Evolutionary conservation across 495 filamentous ascomycete species (phyloP), one percentile per base, ranked within the genome.

Genomic region (Penicillium chermesinum): DNA sequence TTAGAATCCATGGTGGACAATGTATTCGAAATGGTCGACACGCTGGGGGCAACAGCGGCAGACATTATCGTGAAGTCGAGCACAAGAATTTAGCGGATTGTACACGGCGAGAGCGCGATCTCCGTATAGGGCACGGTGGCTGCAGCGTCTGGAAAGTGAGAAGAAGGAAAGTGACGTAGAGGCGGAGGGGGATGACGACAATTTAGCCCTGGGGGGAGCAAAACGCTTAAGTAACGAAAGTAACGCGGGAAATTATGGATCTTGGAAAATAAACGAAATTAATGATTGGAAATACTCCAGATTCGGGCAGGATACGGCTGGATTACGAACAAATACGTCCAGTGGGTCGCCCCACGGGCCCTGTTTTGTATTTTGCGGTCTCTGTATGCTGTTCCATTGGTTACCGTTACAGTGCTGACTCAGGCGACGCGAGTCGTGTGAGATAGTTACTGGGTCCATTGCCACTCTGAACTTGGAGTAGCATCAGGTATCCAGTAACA

Each of bases 1-100:
- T 78, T 77, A 39, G 68, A 69, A 54, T 79, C 76, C 75, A 79
- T 77, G 50, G 72, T 62, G 47, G 69, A 68, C 41, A 63, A 40
- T 58, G 58, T 64, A 52, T 55, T 56, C 33, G 61, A 35, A 33
- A 71, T 64, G 49, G 63, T 64, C 43, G 71, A 62, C 38, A 62
- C 60, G 46, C 64, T 64, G 48, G 68, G 57, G 50, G 72, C 69
- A 52, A 77, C 73, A 34, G 67, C 71, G 56, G 72, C 69, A 63
- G 74, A 74, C 73, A 77, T 76, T 38, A 32, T 45, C 22, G 30
- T 25, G 32, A 39, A 36, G 32, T 44, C 32, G 37, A 46, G 42
- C 49, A n/a, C n/a, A n/a, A n/a, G n/a, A n/a, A n/a, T n/a, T n/a
- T n/a, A n/a, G n/a, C n/a, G n/a, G n/a, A n/a, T n/a, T n/a, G 41